Evolutionary conservation across 371 early-diverging fungal species (phyloP), one percentile per base, ranked within the genome.

Genomic region (Saksenaea oblongispora): DNA sequence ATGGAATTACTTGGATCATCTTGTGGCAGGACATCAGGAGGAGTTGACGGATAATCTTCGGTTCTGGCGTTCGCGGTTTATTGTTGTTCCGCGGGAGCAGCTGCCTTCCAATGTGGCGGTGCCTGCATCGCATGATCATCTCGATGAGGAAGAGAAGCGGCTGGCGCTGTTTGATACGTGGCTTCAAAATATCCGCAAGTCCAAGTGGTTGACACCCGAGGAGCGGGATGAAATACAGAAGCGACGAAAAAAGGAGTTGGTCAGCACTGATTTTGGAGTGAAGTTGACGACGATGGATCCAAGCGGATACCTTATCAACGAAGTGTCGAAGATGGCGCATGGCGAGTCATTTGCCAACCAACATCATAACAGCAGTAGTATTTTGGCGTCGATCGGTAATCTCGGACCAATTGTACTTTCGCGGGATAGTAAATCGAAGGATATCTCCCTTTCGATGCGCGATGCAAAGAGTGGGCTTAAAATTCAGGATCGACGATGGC

Each of bases 1-100:
- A 34, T 98, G 99, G 99, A 98, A 97, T 67, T 93, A 91, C 47
- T 76, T 96, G 26, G 98, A 97, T 73, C 87, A 89, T 60, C 74
- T 93, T 17, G 87, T 95, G 2, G 85, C 92, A 8, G 98, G 98
- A 22, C 91, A 92, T 60, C 89, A 92, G 62, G 90, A 93, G 26
- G 92, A 93, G 17, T 70, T 94, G 64, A 92, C 87, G 0, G 94
- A 95, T 42, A 82, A 88, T 10, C 72, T 93, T 28, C 75, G 90
- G 47, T 96, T 92, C 69, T 95, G 93, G 93, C 80, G 97, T 4
- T 85, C 96, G 0, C 83, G 97, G 5, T 97, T 96, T 73, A 79
- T 96, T 42, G 75, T 98, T 22, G 91, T 98, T 34, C 98, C 99
- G 3, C 63, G 87, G 17, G 95, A 95, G 59, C 73, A 78, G 14